Conservation (phyloP, 768 basidiomycete genomes). For the Lepiota brunneoincarnata region DNA sequence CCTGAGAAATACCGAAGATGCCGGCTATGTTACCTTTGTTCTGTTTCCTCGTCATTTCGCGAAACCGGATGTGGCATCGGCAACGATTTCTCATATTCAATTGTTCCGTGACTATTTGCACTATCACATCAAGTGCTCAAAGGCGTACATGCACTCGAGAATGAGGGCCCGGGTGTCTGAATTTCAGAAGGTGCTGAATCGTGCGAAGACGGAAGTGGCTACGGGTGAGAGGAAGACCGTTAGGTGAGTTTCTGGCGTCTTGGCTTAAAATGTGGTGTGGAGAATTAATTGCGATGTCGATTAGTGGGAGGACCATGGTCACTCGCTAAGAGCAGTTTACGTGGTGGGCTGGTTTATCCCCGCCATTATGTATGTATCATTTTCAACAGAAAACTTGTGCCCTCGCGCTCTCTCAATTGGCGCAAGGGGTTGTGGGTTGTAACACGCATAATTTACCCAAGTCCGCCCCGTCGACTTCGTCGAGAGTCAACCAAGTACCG, state of each 20-base stretch:
- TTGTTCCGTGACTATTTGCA: constrained; percentile 98
- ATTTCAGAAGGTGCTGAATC: constrained; percentile 94
- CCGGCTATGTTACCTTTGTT: constrained; percentile 97
- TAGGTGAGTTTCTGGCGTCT: constrained; percentile 49
- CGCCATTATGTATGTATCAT: neutral
- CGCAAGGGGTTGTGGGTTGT: no score
- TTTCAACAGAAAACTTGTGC: neutral
- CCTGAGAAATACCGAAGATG: constrained; percentile 79
- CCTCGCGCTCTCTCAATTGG: no score
- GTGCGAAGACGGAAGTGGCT: constrained; percentile 90
- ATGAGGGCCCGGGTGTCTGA: constrained; percentile 93
- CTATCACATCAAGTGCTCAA: constrained; percentile 98
- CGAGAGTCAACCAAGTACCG: no score
- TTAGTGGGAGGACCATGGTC: constrained; percentile 58
- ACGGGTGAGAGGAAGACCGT: constrained; percentile 88
- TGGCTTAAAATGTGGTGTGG: constrained; percentile 4
- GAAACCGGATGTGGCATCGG: constrained; percentile 60
- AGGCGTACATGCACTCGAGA: constrained; percentile 98
- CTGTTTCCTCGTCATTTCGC: constrained; percentile 95
- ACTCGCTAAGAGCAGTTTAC: constrained; percentile 38
- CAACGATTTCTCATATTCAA: constrained; percentile 92
- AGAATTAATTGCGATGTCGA: constrained; percentile 9
- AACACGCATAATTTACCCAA: no score
- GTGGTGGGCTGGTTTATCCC: neutral
- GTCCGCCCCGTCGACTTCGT: no score